phyloP scores from a whole-genome alignment of 2,329 filamentous ascomycete genomes.

The Claviceps humidiphila region DNA sequence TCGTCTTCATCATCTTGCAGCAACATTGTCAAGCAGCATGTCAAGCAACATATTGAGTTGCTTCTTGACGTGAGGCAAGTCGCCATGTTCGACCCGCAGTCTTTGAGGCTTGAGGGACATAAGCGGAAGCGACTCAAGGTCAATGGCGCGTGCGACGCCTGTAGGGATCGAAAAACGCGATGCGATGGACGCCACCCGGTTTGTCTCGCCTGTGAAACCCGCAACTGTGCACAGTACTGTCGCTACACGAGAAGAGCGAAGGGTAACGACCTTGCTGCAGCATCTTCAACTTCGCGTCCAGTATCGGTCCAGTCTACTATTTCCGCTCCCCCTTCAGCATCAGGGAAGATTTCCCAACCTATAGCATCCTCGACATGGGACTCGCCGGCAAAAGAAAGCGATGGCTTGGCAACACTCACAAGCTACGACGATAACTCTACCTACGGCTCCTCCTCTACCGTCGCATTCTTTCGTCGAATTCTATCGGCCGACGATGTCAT shows the following conservation, averaged over 20 bases:
- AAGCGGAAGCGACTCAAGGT: constrained; percentile 2
- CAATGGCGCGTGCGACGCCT: constrained; percentile 2
- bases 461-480: constrained; percentile 2
- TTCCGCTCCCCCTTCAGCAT: background rate
- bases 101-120: background rate
- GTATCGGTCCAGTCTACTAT: background rate
- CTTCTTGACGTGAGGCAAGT: background rate
- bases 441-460: constrained; percentile 3
- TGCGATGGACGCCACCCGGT: constrained; percentile 1
- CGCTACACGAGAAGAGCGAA: background rate
- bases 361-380: background rate
- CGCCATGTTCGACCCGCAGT: background rate
- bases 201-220: constrained; percentile 3
- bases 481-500: background rate
- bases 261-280: background rate
- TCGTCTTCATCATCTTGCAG: background rate
- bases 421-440: constrained; percentile 3
- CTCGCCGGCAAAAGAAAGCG: constrained; percentile 1
- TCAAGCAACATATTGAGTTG: background rate
- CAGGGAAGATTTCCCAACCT: background rate
- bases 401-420: constrained; percentile 2
- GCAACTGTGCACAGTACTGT: background rate
- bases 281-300: background rate
- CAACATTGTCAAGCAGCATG: background rate
- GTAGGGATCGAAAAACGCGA: constrained; percentile 2